Base-by-base conservation (phyloP, 768 basidiomycete genomes). In the Kondoa malvinella region DNA sequence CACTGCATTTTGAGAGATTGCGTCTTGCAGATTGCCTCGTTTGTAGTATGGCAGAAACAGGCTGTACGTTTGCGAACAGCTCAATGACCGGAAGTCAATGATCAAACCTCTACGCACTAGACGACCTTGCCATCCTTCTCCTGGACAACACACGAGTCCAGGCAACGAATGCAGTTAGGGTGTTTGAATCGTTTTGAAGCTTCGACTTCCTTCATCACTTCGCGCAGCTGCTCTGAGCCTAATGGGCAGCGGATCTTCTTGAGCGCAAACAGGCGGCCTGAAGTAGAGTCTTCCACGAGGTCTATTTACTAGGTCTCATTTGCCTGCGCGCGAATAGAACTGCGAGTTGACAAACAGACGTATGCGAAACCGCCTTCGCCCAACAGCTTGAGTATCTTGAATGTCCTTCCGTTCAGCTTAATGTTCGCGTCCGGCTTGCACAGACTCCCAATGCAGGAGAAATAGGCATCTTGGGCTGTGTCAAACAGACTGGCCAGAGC, bases 171-270 rank as follows among this genome's bases (percentile, higher is more conserved):
- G 74, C 97, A 96, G 77, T 97, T 96, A 25, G 87, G 88, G 77
- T 96, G 94, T 76, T 89, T 92, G 72, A 97, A 97, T 68, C 94
- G 83, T 74, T 91, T 81, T 77, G 95, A 95, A 0, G 95, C 92
- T 76, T 94, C 89, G 25, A 80, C 79, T 75, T 90, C 89, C 74
- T 87, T 86, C 67, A 80, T 75, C 3, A 78, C 80, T 40, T 75
- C 74, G 67, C 76, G 74, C 60, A 97, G 90, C 12, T 86, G 86
- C 66, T 94, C 91, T 3, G 83, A 80, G 4, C 90, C 90, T 56
- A 86, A 87, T 0, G 89, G 90, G 80, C 91, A 92, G 57, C 91
- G 82, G 75, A 95, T 92, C 79, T 95, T 97, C 81, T 99, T 99
- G 70, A 99, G 80, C 0, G 95, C 95, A 73, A 94, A 97, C 80